Percentiles rank a stretch among this genome's conserved stretches.
Conservation (phyloP, 192 early-diverging fungal genomes). For the Mycoemilia scoparia region DNA sequence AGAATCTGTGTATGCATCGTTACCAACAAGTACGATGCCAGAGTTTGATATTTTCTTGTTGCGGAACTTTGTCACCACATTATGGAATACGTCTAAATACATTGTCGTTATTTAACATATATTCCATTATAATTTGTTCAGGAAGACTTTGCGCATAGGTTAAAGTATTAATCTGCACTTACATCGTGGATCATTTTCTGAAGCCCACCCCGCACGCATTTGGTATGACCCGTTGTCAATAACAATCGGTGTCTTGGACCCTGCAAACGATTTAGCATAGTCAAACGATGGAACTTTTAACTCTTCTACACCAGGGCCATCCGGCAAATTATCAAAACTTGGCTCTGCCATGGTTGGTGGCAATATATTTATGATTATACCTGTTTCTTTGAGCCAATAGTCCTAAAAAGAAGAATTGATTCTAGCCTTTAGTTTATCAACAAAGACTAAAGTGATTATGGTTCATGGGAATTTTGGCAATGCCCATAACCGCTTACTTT, state of each 20-base stretch:
- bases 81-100: constrained; percentile 45
- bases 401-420: no score
- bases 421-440: no score
- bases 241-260: constrained; percentile 31
- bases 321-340: constrained; percentile 7
- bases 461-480: no score
- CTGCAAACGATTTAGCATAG: constrained; percentile 25
- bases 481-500: no score
- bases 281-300: constrained; percentile 29
- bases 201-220: constrained; percentile 71
- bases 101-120: constrained; percentile 40
- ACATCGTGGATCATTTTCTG: constrained; percentile 27
- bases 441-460: no score
- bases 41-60: constrained; percentile 14
- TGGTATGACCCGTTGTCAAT: constrained; percentile 62
- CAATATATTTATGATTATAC: no score
- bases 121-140: constrained; percentile 36
- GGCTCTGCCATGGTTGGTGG: no score
- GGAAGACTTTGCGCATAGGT: constrained; percentile 38
- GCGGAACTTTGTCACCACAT: constrained; percentile 56
- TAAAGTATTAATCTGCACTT: constrained; percentile 52
- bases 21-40: constrained; percentile 14
- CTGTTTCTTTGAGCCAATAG: no score
- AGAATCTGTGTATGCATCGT: constrained; percentile 15
- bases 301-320: constrained; percentile 16